Percentiles rank a stretch among this genome's conserved stretches.
Conservation (phyloP, 1,284 basidiomycete genomes). For the Malassezia nana region DNA sequence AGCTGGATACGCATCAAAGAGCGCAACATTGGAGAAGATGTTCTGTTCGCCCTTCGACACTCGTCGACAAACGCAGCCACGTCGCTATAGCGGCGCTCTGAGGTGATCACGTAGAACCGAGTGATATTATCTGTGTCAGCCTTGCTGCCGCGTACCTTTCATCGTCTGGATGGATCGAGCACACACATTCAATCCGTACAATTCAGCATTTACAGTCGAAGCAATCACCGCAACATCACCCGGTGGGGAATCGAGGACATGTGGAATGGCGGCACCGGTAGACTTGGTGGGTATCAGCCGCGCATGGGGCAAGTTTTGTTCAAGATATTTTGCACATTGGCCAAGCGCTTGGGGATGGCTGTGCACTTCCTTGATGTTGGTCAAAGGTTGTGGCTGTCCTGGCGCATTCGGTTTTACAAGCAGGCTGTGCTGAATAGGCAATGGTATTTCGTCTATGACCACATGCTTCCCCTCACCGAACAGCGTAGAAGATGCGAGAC, state of each 20-base stretch:
- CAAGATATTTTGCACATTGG: conserved; percentile 12
- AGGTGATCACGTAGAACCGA: conserved; percentile 10
- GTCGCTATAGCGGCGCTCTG: neutral
- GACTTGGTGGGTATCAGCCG: neutral
- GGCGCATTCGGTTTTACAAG: neutral
- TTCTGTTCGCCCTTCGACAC: neutral
- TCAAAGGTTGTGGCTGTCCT: neutral
- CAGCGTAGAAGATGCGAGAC: neutral
- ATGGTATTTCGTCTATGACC: conserved; percentile 8
- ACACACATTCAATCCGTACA: neutral
- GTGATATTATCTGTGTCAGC: conserved; percentile 13
- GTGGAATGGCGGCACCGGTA: conserved; percentile 10
- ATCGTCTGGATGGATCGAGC: conserved; percentile 6
- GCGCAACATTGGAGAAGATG: neutral
- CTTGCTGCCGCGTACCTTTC: neutral
- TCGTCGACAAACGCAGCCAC: neutral
- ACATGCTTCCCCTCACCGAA: neutral
- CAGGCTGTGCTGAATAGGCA: conserved; percentile 10
- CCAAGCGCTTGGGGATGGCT: conserved; percentile 17
- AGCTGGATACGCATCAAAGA: neutral
- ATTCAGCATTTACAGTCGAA: conserved; percentile 7
- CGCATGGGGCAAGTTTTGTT: conserved; percentile 4
- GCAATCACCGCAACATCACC: conserved; percentile 5
- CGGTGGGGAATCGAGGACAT: neutral
- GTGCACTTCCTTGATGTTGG: conserved; percentile 3